Conservation (phyloP, 495 filamentous ascomycete species). For the Neurospora sublineolata region DNA sequence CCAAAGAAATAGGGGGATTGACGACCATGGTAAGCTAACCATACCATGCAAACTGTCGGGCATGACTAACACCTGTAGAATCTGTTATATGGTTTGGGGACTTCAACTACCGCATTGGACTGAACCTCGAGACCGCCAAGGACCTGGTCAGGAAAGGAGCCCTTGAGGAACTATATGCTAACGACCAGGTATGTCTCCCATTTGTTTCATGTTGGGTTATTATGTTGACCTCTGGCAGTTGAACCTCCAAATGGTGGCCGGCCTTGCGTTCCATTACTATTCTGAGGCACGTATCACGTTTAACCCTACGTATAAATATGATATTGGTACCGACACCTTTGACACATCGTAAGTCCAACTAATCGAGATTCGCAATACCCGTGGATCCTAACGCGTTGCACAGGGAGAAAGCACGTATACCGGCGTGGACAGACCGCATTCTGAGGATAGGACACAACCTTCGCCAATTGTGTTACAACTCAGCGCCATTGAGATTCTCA, state of each 20-base stretch:
- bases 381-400: neutral
- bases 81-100: constrained; percentile 95
- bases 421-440: constrained; percentile 94
- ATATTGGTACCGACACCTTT: constrained; percentile 75
- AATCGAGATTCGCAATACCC: too few species aligned
- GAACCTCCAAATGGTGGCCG: constrained; percentile 91
- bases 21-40: constrained; percentile 57
- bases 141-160: constrained; percentile 58
- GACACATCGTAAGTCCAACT: constrained; percentile 67
- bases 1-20: constrained; percentile 77
- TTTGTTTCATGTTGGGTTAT: neutral
- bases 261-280: constrained; percentile 79
- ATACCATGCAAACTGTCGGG: neutral
- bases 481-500: constrained; percentile 70
- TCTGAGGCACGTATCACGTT: constrained; percentile 79
- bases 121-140: constrained; percentile 67
- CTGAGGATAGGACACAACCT: constrained; percentile 75
- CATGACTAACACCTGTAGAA: constrained; percentile 29
- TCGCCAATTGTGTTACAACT: constrained; percentile 68
- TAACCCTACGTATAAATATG: constrained; percentile 89
- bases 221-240: constrained; percentile 40
- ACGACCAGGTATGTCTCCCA: constrained; percentile 64
- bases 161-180: constrained; percentile 71
- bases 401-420: constrained; percentile 86
- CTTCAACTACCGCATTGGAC: constrained; percentile 95